Evolutionary conservation across 2,329 filamentous ascomycete genomes (phyloP), one percentile per base, ranked within the genome.

Genomic region (Biscogniauxia sp.): DNA sequence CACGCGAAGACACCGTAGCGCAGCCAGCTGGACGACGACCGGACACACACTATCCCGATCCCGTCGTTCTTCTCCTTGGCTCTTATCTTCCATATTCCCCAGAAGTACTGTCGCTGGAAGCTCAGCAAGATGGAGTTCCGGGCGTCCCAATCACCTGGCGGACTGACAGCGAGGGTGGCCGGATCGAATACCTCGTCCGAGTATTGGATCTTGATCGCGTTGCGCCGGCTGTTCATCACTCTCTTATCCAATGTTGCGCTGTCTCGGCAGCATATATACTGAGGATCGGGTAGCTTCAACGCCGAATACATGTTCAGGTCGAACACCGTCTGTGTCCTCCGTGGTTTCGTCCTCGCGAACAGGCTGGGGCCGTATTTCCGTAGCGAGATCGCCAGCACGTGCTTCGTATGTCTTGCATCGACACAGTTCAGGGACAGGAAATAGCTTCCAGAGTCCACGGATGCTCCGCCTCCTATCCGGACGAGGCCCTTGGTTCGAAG

Each of bases 61-160:
- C 68, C 68, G 13, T 65, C 56, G n/a, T 64, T 61, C n/a, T 56
- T 55, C 4, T 59, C 55, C 51, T 58, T 56, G 0, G 59, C 50
- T 37, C 61, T 54, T 11, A 66, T 61, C n/a, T 61, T 66, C 68
- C 65, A 69, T 55, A 63, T 65, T 1, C 68, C 68, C 68, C 68
- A 70, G 53, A 68, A 68, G 9, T 68, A 64, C 1, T 60, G 66
- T 1, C 68, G 66, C 17, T 64, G 65, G 28, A 67, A 68, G 20
- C 63, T 67, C n/a, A 70, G 62, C 3, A 70, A 63, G 45, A 69
- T 62, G 1, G 66, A 68, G 55, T 70, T 70, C 32, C 66, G 60
- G 25, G 67, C 28, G 54, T 70, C 68, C 68, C 68, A 70, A 37
- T 70, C 65, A 1, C 63, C 57, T 51, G 65, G 64, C 1, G 68